Evolutionary conservation across 2,329 filamentous ascomycete genomes (phyloP), one percentile per base, ranked within the genome.

Genomic region (Cyphellophora attinorum): DNA sequence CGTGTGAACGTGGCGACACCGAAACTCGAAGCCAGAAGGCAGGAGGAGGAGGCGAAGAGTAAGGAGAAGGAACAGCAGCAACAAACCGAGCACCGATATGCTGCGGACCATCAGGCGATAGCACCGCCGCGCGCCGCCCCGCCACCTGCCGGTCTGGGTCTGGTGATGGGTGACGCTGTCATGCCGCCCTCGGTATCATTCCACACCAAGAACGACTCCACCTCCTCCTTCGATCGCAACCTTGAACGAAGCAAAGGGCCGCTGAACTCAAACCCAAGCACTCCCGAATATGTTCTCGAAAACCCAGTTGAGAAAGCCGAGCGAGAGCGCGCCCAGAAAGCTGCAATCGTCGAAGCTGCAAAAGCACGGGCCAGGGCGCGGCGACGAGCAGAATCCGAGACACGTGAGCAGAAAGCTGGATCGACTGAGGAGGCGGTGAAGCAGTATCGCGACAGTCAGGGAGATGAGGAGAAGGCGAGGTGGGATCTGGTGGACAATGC

Each of bases 1-100:
- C 38, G 38, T 5, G 41, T 47, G 11, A 31, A 33, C 25, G 40
- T 45, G 5, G 33, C 44, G 6, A 38, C 33, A n/a, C 35, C 39
- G 4, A 34, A 25, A 21, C 39, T 40, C 6, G 34, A 34, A 2
- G 42, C 34, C 5, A 37, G 41, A 11, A 38, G 43, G 13, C 32
- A 31, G 10, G 40, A 37, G 16, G 30, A 32, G n/a, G 19, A 33
- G 19, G 37, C 29, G 5, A 27, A 29, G 29, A 19, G 14, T 11
- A 25, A 25, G n/a, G n/a, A n/a, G 8, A 25, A 25, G n/a, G 21
- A 25, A 25, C n/a, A n/a, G n/a, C 15, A 29, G 18, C n/a, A 29
- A 16, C 15, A 15, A 16, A 16, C 27, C 15, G 10, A 29, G n/a
- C 2, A 29, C 5, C 4, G 12, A n/a, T 13, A 18, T 14, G 15